Conservation (phyloP, 495 filamentous ascomycete genomes). For the Glarea lozoyensis region DNA sequence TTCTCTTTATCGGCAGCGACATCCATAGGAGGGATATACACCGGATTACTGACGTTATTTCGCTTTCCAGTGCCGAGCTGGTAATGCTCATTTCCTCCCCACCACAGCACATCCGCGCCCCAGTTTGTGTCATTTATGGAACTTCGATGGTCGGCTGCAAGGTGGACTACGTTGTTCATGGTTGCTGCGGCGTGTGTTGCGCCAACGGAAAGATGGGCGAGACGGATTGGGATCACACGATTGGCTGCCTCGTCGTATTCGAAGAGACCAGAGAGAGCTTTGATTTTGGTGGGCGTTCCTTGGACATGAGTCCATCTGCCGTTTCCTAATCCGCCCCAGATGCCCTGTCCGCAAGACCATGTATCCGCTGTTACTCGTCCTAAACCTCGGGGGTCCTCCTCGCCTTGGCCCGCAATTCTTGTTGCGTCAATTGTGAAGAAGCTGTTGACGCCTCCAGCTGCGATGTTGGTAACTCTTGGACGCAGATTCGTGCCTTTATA, state of each 20-base stretch:
- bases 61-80: constrained; percentile 88
- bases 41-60: constrained; percentile 64
- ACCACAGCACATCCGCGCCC: constrained; percentile 81
- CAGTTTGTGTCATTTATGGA: constrained; percentile 62
- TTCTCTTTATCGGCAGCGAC: constrained; percentile 35
- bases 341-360: constrained; percentile 79
- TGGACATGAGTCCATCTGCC: constrained; percentile 90
- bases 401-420: constrained; percentile 36
- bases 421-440: constrained; percentile 81
- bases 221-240: constrained; percentile 63
- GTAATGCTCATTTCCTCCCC: constrained; percentile 89
- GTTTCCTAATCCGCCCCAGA: constrained; percentile 73
- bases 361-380: constrained; percentile 59
- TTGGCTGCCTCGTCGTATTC: constrained; percentile 75
- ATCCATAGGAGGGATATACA: constrained; percentile 67
- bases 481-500: constrained; percentile 53
- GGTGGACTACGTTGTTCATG: constrained; percentile 66
- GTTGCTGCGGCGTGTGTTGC: constrained; percentile 70
- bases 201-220: constrained; percentile 63
- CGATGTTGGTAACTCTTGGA: constrained; percentile 60
- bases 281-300: constrained; percentile 69
- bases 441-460: constrained; percentile 76
- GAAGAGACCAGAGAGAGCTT: constrained; percentile 66
- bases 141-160: constrained; percentile 39
- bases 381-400: constrained; percentile 27